Evolutionary conservation across 1,284 basidiomycete species (phyloP), one percentile per base, ranked within the genome.

Genomic region (Sanguinoderma infundibulare): DNA sequence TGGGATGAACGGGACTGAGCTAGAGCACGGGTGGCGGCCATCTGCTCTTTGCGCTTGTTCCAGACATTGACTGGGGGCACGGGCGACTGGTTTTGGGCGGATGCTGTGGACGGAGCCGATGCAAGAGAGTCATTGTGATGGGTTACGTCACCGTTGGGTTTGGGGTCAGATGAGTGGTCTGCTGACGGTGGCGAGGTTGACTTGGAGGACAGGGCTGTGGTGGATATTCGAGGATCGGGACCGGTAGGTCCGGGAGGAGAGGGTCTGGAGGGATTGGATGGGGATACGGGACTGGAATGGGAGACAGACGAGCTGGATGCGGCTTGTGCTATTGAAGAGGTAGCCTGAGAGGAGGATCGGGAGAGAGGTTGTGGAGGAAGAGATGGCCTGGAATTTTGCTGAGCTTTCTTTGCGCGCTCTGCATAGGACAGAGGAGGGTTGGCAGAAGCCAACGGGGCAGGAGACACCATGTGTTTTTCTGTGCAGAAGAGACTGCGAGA

Each of bases 351-450:
- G 40, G 58, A 38, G 35, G 40, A 47, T 69, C 67, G 67, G 60
- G 68, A 66, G 24, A 46, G 24, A 46, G 61, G 54, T 53, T 62
- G 58, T 52, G 69, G 72, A 22, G 49, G 49, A n/a, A 56, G 46
- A 2, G 67, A 38, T 15, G 60, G 47, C 47, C 49, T 64, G 3
- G 57, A 42, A 59, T 68, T 67, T 58, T 70, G 49, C 32, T 51
- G 70, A 7, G 66, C 66, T 63, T 76, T 84, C 77, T 82, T 88
- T 57, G 84, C 86, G 63, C 82, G 81, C 63, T 88, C 83, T 22
- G 86, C 87, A 67, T 88, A 88, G 30, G 86, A 87, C 54, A 84
- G 72, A 65, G 75, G 77, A 55, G 73, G 73, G 61, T 74, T 73
- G 62, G 71, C 69, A 42, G 69, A 35, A 36, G 67, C 60, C 57